Evolutionary conservation across 2,329 filamentous ascomycete species (phyloP), one percentile per base, ranked within the genome.

Genomic region (Elsinoe necatrix): DNA sequence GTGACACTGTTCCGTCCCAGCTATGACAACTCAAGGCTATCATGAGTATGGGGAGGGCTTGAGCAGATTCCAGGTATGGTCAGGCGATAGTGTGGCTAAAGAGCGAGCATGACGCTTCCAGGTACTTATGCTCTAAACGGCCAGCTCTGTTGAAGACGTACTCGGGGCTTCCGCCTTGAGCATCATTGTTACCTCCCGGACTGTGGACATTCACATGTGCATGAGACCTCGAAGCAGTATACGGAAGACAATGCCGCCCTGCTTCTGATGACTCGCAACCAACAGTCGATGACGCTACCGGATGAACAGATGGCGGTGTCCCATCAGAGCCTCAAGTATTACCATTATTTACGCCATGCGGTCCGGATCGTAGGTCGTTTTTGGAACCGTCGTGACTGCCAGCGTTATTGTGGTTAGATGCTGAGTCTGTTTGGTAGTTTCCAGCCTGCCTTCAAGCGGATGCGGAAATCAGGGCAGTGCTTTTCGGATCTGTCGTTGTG

Each of bases 401-500:
- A 29, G 27, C 9, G 27, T 4, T 9, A 9, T 29, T 9, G 27
- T 29, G 20, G 16, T 2, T 14, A 12, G 34, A 11, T 11, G 25
- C 21, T n/a, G 12, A 7, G 16, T 14, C 27, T 25, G 31, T 21
- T 14, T 16, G 43, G 20, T 37, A 37, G 12, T 43, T 18, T 8
- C 52, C 41, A 23, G 51, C 56, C 29, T 37, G 34, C 16, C 42
- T 34, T 14, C 41, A 43, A 23, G 39, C 50, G 25, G 50, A 12
- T 7, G 55, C 37, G 7, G 56, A 31, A 25, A 56, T 34, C 25
- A 47, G 34, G 6, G 37, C 25, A 12, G 27, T 31, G 45, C 45
- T 31, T n/a, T 58, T 58, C 3, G 58, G 52, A 12, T 59, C 57
- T 4, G 58, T 58, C 4, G 59, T 59, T 8, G 57, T 47, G 54